Evolutionary conservation across 169 alveolate genomes (phyloP).

Genomic region (Plasmodium ovale): DNA sequence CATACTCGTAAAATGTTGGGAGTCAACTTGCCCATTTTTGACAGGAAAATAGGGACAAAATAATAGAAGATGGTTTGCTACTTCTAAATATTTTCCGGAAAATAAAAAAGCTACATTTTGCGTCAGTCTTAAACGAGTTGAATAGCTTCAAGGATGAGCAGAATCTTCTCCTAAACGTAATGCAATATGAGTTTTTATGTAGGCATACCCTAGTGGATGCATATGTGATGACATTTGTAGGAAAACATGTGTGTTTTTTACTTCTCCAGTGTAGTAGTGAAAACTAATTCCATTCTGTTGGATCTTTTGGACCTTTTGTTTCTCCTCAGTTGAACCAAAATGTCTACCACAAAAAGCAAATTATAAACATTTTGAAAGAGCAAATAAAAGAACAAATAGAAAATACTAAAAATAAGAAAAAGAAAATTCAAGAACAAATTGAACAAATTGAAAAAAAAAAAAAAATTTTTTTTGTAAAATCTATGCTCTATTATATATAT

Average conservation of each 20-base stretch:
- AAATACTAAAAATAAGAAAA: conserved; percentile 28
- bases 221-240: neutral
- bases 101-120: conserved; percentile 30
- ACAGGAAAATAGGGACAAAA: conserved; percentile 60
- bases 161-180: conserved; percentile 35
- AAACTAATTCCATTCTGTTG: too few species aligned
- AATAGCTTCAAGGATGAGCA: conserved; percentile 50
- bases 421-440: conserved; percentile 23
- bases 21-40: neutral
- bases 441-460: conserved; percentile 43
- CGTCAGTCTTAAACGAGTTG: conserved; percentile 40
- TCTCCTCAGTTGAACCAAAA: conserved; percentile 29
- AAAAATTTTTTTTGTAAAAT: conserved; percentile 67
- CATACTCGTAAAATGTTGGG: too few species aligned
- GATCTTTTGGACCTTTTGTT: too few species aligned
- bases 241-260: too few species aligned
- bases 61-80: conserved; percentile 55
- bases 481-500: conserved; percentile 66
- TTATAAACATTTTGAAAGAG: conserved; percentile 48
- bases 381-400: conserved; percentile 69
- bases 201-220: neutral
- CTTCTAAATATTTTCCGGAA: conserved; percentile 38
- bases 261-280: too few species aligned
- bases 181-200: neutral
- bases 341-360: conserved; percentile 72